Conservation (phyloP, 192 early-diverging fungal species). For the Backusella tuberculispora region DNA sequence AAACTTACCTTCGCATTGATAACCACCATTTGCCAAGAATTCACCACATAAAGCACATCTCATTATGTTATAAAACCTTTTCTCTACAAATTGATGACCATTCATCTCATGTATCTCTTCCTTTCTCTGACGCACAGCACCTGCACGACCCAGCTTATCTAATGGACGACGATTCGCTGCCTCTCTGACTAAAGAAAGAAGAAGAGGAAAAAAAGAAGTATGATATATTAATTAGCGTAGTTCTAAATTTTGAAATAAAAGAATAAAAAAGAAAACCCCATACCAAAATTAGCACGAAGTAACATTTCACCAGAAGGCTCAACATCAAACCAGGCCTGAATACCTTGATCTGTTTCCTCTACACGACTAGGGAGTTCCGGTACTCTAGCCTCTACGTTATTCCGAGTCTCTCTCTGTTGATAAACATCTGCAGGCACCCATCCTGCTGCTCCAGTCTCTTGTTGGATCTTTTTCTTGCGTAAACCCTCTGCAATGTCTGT, state of each 20-base stretch:
- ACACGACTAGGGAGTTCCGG: slow-evolving; percentile 7
- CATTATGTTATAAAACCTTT: slow-evolving; percentile 96
- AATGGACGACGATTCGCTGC: slow-evolving; percentile 56
- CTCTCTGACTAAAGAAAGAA: slow-evolving; percentile 49
- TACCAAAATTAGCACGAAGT: slow-evolving; percentile 86
- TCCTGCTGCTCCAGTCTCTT: slow-evolving; percentile 55
- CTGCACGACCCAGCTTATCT: slow-evolving; percentile 73
- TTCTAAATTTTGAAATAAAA: neutral
- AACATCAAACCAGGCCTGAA: slow-evolving; percentile 88
- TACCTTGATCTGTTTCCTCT: slow-evolving; percentile 49
- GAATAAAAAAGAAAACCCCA: neutral
- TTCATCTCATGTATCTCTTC: slow-evolving; percentile 86
- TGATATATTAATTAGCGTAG: neutral
- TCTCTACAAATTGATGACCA: slow-evolving; percentile 92
- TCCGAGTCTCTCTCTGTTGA: slow-evolving; percentile 7
- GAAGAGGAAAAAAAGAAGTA: slow-evolving; percentile 5
- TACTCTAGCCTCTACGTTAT: neutral
- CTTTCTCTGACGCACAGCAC: slow-evolving; percentile 76
- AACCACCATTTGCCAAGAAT: slow-evolving; percentile 89
- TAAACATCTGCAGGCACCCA: slow-evolving; percentile 53
- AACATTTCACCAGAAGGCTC: slow-evolving; percentile 92
- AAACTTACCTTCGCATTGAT: slow-evolving; percentile 85
- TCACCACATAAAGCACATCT: slow-evolving; percentile 96
- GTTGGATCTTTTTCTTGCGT: slow-evolving; percentile 70
- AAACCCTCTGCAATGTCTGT: slow-evolving; percentile 91